Base-by-base conservation (phyloP, 192 early-diverging fungal genomes). In the Funneliformis geosporum region DNA sequence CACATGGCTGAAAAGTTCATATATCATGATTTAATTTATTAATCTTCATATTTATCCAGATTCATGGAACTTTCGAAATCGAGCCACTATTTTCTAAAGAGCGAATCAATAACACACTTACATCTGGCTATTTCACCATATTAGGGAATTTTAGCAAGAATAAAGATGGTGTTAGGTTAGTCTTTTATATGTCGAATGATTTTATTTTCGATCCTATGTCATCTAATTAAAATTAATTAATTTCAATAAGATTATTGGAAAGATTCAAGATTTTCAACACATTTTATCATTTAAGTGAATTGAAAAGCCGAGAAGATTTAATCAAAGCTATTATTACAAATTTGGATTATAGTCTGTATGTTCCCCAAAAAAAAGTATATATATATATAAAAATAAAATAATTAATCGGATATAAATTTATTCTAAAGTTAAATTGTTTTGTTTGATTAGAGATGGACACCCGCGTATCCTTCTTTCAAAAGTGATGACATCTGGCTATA, bases 401-500 rank as follows among this genome's bases (percentile, higher is more conserved):
- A n/a, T 4, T 38, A 46, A 18, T 40, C 40, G 25, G 12, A 11
- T n/a, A 43, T 42, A 42, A 21, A 23, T 64, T 43, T 18, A 28
- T n/a, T 27, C 44, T 47, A 6, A 60, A n/a, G 47, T 39, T 5
- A 14, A 55, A 27, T 18, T 83, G 23, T 77, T 14, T 47, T 72
- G 14, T 59, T 27, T 55, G 16, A 14, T 27, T 78, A 92, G 92
- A 50, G 94, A 96, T 75, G 94, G 93, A 0, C 95, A 96, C 82
- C 88, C 93, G 0, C 87, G 95, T 8, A 88, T 95, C 7, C 84
- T 96, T 5, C 78, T 96, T 5, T 93, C 92, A 39, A 96, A 96
- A 81, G 84, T 96, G 16, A 92, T 95, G 90, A 94, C 94, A 3
- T 94, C 93, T 8, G 92, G 93, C 0, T 93, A 96, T 76, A 95